Percentiles rank a stretch among this genome's conserved stretches.
These are phyloP conservation scores for Aspergillus carlsbadensis DNA, from an alignment of 495 filamentous ascomycete genomes.

Conservation along the genomic window DNA sequence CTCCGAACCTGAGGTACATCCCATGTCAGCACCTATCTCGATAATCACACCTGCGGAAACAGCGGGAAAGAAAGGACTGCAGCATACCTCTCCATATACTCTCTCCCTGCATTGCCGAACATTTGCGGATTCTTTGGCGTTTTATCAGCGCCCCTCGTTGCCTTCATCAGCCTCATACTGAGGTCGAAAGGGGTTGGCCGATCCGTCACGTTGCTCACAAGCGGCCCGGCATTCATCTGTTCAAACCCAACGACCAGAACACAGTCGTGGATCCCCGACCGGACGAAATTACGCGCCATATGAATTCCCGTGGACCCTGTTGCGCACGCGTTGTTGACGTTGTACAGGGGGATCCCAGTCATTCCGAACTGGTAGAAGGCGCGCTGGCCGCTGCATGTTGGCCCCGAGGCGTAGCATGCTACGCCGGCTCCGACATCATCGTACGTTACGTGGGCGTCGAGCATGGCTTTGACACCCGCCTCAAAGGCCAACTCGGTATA, in stretches of 20 bases:
- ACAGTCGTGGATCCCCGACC: constrained; percentile 76
- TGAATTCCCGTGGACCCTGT: constrained; percentile 86
- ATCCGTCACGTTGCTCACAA: constrained; percentile 78
- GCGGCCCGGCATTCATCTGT: constrained; percentile 89
- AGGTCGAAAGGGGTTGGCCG: constrained; percentile 71
- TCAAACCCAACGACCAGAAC: constrained; percentile 93
- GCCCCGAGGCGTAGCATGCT: constrained; percentile 95
- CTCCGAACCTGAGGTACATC: constrained; percentile 62
- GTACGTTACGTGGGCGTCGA: constrained; percentile 93
- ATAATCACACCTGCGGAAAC: no score
- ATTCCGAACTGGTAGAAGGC: constrained; percentile 99
- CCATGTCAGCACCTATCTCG: no score
- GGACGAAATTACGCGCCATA: constrained; percentile 78
- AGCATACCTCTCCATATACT: constrained; percentile 89
- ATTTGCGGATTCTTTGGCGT: constrained; percentile 85
- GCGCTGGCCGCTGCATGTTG: constrained; percentile 90
- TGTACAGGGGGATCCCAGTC: constrained; percentile 92
- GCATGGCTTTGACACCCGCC: constrained; percentile 91
- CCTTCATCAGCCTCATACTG: constrained; percentile 72
- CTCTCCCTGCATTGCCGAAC: constrained; percentile 90
- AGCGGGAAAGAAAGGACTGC: no score
- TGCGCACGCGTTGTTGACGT: constrained; percentile 97
- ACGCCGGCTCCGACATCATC: constrained; percentile 93
- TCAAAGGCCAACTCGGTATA: constrained; percentile 79
- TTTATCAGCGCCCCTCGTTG: constrained; percentile 73